Evolutionary conservation across 1,284 basidiomycete species (phyloP), one percentile per base, ranked within the genome.

Genomic region (Boletus sp.): DNA sequence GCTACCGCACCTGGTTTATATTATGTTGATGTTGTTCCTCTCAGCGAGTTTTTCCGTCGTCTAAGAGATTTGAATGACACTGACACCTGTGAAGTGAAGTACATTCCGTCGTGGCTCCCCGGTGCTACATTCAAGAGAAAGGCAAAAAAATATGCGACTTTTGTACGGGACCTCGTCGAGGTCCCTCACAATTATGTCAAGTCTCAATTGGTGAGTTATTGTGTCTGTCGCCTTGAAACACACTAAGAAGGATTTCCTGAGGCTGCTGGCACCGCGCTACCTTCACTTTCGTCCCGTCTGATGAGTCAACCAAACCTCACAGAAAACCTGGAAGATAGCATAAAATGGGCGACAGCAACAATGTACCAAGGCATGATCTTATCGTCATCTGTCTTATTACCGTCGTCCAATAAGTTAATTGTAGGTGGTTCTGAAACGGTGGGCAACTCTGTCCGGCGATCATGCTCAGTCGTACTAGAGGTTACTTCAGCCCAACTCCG

Each of bases 31-130:
- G 10, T 67, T 5, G 0, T 67, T n/a, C 69, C 59, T 27, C 28
- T 67, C 2, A 27, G 68, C 67, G 49, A 44, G 62, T 25, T 6
- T 6, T 25, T 33, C 4, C 11, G 23, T 49, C 19, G 1, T 38
- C 7, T 16, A 16, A n/a, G 1, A n/a, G 4, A n/a, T 6, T 17
- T 7, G 23, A 8, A 28, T 19, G 14, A 25, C 2, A 7, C n/a
- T 52, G 7, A 37, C 25, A 2, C 30, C 1, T 38, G 28, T 9
- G 6, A 59, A 87, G 85, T 88, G 66, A 80, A 80, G 43, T 77
- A 86, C 67, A 64, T 88, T 25, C 87, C 87, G 4, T 70, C 74
- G 11, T 88, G 87, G 86, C 75, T 86, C 62, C 87, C 87, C 21
- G 85, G 86, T 31, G 81, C 84, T 7, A 77, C 76, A n/a, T 88